Evolutionary conservation across 1,284 basidiomycete genomes (phyloP).

Genomic region (Ceratobasidium sp.): DNA sequence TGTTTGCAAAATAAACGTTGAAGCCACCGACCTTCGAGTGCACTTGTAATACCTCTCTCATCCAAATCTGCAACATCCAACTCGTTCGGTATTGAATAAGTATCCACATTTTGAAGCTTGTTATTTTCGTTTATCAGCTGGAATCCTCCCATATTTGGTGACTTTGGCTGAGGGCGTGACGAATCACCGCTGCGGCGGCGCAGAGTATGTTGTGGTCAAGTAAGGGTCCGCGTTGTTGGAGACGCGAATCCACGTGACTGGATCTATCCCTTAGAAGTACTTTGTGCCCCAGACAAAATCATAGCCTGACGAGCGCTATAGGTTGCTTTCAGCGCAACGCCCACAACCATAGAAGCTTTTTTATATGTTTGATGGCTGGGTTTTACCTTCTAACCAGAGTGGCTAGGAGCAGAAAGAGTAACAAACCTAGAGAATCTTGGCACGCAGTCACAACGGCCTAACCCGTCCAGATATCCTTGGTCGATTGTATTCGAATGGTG

Average conservation of each 20-base stretch:
- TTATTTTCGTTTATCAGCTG: conserved; percentile 79
- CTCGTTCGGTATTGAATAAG: conserved; percentile 69
- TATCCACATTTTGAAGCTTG: conserved; percentile 62
- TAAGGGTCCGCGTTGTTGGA: conserved; percentile 31
- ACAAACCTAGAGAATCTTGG: no score
- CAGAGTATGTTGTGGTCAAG: not conserved
- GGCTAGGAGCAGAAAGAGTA: no score
- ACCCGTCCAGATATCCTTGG: no score
- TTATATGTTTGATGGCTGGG: no score
- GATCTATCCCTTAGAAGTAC: not conserved
- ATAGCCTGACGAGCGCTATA: no score
- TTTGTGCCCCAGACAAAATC: no score
- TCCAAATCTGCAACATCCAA: conserved; percentile 63
- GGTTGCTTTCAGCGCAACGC: no score
- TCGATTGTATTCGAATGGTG: no score
- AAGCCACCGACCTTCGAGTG: conserved; percentile 60
- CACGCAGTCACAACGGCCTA: no score
- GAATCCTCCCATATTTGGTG: conserved; percentile 56
- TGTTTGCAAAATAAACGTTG: not conserved
- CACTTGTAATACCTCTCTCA: conserved; percentile 54
- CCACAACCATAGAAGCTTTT: no score
- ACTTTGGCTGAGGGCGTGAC: not conserved
- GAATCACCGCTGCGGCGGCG: not conserved
- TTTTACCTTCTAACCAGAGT: no score
- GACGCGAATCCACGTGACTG: conserved; percentile 36